Evolutionary conservation across 805 yeast genomes (phyloP).

Genomic region (Ogataea pini): DNA sequence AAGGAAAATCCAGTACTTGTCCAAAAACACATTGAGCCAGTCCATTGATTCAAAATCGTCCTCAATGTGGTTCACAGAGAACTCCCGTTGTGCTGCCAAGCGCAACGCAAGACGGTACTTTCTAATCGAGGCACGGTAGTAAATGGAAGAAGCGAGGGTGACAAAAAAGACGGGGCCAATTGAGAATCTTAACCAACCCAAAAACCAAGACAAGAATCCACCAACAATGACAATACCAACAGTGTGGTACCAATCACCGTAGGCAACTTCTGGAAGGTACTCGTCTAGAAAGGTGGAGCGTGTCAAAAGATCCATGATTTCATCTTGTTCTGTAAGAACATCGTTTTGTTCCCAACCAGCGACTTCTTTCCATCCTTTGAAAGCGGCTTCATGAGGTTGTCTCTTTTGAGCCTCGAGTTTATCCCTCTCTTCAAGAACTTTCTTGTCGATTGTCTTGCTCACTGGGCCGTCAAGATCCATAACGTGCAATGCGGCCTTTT

Average conservation of each 20-base stretch:
- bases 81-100: slow-evolving; percentile 82
- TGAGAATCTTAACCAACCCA: slow-evolving; percentile 77
- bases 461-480: slow-evolving; percentile 31
- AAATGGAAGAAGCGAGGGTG: slow-evolving; percentile 58
- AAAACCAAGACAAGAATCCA: slow-evolving; percentile 70
- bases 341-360: slow-evolving; percentile 82
- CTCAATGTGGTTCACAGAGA: slow-evolving; percentile 77
- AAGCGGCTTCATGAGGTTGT: slow-evolving; percentile 61
- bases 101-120: slow-evolving; percentile 74
- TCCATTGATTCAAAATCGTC: slow-evolving; percentile 92
- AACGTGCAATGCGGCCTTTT: slow-evolving; percentile 10
- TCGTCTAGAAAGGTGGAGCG: slow-evolving; percentile 74
- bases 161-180: slow-evolving; percentile 81
- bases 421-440: slow-evolving; percentile 20
- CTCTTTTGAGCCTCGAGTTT: slow-evolving; percentile 34
- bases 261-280: slow-evolving; percentile 69
- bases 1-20: slow-evolving; percentile 86
- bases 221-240: slow-evolving; percentile 70
- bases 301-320: slow-evolving; percentile 65
- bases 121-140: slow-evolving; percentile 82
- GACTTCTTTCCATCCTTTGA: slow-evolving; percentile 92
- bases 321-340: slow-evolving; percentile 65
- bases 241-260: slow-evolving; percentile 97
- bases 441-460: slow-evolving; percentile 29
- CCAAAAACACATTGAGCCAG: slow-evolving; percentile 88